phyloP scores from a whole-genome alignment of 139 green algal genomes.

The Medakamo hakoo region DNA sequence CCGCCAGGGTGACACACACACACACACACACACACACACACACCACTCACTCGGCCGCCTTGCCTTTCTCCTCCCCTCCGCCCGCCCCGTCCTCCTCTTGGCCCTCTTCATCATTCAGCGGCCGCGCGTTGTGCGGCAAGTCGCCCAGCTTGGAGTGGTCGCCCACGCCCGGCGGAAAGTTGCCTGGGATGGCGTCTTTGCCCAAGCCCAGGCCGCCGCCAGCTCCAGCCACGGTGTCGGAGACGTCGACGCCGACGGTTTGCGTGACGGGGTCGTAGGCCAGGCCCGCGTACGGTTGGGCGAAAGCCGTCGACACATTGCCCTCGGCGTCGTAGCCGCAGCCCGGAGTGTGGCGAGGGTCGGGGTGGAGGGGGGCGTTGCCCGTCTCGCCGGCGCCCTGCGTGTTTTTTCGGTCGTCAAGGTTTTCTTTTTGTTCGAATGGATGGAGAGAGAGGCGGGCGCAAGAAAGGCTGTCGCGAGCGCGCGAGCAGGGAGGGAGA shows the following conservation, averaged over 20 bases:
- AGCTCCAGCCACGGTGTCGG: background rate
- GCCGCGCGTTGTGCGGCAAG: background rate
- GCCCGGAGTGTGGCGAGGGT: background rate
- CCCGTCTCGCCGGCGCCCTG: background rate
- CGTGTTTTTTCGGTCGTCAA: background rate
- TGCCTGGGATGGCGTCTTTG: background rate
- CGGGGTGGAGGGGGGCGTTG: background rate
- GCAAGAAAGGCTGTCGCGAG: background rate
- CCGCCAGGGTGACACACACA: too few relatives aligned
- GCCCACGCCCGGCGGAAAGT: background rate
- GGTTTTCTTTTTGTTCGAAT: background rate
- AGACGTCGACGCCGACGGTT: background rate
- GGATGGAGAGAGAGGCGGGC: too few relatives aligned
- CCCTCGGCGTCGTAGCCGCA: background rate
- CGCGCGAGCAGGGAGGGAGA: background rate
- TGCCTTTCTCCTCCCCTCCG: background rate
- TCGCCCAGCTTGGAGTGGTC: background rate
- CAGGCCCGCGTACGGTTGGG: too few relatives aligned
- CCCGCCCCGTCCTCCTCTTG: background rate
- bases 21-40: too few relatives aligned
- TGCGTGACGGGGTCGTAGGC: background rate
- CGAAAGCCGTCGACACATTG: too few relatives aligned
- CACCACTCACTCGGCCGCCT: background rate
- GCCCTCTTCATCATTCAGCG: too few relatives aligned
- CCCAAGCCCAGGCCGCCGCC: background rate